Conservation (phyloP, 2,329 filamentous ascomycete genomes). For the Botrytis galanthina region DNA sequence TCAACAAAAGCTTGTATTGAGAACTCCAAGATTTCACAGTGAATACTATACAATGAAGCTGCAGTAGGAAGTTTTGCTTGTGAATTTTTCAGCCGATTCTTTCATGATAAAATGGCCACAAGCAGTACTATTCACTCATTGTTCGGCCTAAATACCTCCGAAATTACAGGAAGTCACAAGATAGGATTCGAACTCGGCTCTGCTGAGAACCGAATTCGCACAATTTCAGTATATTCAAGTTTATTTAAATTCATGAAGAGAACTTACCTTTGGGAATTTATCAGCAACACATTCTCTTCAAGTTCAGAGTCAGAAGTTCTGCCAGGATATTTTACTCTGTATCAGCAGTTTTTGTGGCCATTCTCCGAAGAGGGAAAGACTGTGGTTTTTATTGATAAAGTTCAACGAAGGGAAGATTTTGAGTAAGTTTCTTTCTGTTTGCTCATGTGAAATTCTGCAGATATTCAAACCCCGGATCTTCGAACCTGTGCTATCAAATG, state of each 20-base stretch:
- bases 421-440: not conserved
- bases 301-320: too few relatives aligned
- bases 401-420: not conserved
- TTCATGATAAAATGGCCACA: not conserved
- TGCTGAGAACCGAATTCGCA: not conserved
- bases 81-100: not conserved
- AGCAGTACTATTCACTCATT: not conserved
- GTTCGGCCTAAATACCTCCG: not conserved
- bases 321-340: fast-evolving
- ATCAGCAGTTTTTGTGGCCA: fast-evolving
- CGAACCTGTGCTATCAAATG: fast-evolving
- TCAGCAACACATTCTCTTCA: not conserved
- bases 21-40: not conserved
- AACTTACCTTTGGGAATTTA: not conserved
- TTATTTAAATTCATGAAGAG: not conserved
- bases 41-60: not conserved
- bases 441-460: not conserved
- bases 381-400: too few relatives aligned
- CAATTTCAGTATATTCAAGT: not conserved
- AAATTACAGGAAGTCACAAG: not conserved
- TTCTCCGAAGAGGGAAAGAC: not conserved
- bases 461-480: not conserved
- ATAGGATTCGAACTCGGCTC: not conserved
- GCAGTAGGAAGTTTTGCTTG: not conserved
- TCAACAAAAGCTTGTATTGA: not conserved